phyloP scores from a whole-genome alignment of 345 rosid species.

The Lagerstroemia speciosa region DNA sequence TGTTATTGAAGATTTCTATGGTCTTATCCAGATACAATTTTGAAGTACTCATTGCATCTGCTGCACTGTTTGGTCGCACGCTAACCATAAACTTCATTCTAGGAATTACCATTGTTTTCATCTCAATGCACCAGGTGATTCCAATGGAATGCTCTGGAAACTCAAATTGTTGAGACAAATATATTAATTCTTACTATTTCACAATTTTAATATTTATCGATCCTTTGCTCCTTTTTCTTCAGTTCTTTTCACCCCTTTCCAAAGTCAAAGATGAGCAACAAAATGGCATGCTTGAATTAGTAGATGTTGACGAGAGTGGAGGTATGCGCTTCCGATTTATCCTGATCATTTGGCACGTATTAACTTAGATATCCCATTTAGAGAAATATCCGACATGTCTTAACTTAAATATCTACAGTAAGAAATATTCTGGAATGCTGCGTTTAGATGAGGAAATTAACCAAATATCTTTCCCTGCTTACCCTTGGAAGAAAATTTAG shows the following conservation, averaged over 20 bases:
- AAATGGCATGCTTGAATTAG: slow-evolving; percentile 47
- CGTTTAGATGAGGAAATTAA: neutral
- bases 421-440: no score
- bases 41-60: slow-evolving; percentile 99
- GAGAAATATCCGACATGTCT: no score
- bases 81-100: slow-evolving; percentile 81
- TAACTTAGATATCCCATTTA: no score
- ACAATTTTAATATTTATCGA: slow-evolving; percentile 1
- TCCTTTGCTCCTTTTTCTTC: slow-evolving; percentile 12
- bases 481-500: neutral
- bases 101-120: slow-evolving; percentile 90
- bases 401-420: no score
- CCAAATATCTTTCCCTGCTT: neutral
- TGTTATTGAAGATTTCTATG: neutral
- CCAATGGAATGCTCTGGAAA: neutral
- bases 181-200: neutral
- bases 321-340: slow-evolving; percentile 24
- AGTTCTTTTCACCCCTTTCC: slow-evolving; percentile 90
- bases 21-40: slow-evolving; percentile 64
- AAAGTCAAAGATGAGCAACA: slow-evolving; percentile 71
- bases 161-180: neutral
- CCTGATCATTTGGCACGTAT: neutral
- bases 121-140: slow-evolving; percentile 97
- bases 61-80: slow-evolving; percentile 78
- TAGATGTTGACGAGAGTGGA: slow-evolving; percentile 39